Evolutionary conservation across 768 basidiomycete species (phyloP), one percentile per base, ranked within the genome.

Genomic region (Xerocomus brunneocitrinus): DNA sequence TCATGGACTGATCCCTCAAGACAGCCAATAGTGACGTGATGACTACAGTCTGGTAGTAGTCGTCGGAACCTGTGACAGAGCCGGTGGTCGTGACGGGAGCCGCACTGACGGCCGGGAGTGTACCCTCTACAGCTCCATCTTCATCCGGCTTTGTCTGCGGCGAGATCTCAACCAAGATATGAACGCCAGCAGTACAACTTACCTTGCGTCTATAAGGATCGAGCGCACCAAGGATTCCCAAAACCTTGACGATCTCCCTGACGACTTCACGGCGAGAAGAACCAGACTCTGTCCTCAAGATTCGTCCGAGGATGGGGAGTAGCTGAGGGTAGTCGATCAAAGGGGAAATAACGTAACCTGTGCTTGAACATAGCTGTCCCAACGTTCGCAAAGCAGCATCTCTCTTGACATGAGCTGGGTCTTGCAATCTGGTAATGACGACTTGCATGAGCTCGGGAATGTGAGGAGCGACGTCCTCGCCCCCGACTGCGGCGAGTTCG

Each of bases 121-220:
- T 73, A 1, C 81, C 83, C 62, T 88, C 86, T 47, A 69, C 78
- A 0, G 76, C 75, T 13, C 75, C 73, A 54, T 87, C 87, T 57
- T 89, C 89, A 42, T 77, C 83, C 0, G 83, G 80, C 61, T 80
- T 80, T 38, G 72, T 79, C 80, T 84, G 53, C 5, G 39, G 49
- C 47, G 25, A 46, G 43, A 30, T 56, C 53, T 63, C 47, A 59
- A 46, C 36, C 41, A 28, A 16, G 36, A 22, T 12, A 42, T 31
- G 36, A 12, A 36, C 25, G 32, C 49, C 30, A n/a, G 28, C 8
- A 30, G 24, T 13, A 13, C 34, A 16, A 60, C 74, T 42, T 64
- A 92, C 94, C 82, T 95, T 94, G 59, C 95, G 85, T 63, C 87
- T 80, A 69, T 97, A 99, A 0, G 97, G 97, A 68, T 99, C 97